Conservation (phyloP, 2,329 filamentous ascomycete genomes). For the Arthrobotrys pseudoclavata region DNA sequence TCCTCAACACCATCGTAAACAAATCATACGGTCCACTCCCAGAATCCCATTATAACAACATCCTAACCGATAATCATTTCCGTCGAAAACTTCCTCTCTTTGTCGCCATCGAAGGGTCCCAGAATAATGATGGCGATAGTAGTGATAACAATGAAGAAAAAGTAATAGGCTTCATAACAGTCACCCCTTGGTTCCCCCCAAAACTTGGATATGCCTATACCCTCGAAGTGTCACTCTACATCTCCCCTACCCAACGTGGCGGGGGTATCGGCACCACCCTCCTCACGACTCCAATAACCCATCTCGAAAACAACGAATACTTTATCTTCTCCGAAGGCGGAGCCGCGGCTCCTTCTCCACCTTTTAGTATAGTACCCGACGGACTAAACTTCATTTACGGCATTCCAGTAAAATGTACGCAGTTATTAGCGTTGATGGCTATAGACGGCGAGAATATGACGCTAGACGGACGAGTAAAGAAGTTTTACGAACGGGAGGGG, state of each 20-base stretch:
- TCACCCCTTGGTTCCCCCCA: conserved; percentile 16
- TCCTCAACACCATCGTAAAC: conserved; percentile 30
- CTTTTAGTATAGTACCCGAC: background rate
- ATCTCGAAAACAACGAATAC: conserved; percentile 38
- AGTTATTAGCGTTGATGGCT: conserved; percentile 42
- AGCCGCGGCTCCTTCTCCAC: background rate
- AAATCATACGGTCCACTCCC: conserved; percentile 4
- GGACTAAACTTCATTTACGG: background rate
- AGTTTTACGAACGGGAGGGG: conserved; percentile 36
- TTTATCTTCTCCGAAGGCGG: conserved; percentile 40
- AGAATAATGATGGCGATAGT: background rate
- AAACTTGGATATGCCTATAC: conserved; percentile 46
- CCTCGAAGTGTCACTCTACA: conserved; percentile 45
- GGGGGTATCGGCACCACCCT: conserved; percentile 22
- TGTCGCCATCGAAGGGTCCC: conserved; percentile 8
- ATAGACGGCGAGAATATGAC: conserved; percentile 19
- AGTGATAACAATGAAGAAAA: background rate
- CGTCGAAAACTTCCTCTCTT: conserved; percentile 30
- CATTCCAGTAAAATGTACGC: conserved; percentile 35
- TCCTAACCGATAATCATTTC: conserved; percentile 8
- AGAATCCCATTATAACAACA: background rate
- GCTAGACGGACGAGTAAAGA: conserved; percentile 11
- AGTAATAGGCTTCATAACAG: conserved; percentile 29
- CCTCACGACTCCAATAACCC: conserved; percentile 7
- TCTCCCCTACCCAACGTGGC: conserved; percentile 23